Evolutionary conservation across 495 filamentous ascomycete genomes (phyloP).

Genomic region (Clohesyomyces aquaticus): DNA sequence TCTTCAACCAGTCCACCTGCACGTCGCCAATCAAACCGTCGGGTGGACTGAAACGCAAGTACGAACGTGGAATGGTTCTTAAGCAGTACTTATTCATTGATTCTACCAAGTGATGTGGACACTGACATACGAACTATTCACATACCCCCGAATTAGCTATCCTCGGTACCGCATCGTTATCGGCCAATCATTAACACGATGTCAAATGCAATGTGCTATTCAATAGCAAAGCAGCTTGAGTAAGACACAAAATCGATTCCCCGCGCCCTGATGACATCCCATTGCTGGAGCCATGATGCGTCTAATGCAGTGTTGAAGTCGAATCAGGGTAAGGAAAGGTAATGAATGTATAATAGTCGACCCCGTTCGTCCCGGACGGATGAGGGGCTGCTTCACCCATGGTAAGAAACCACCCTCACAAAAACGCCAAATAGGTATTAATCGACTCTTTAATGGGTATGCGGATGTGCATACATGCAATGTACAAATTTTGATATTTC

Average conservation of each 20-base stretch:
- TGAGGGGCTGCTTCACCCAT: too few species aligned
- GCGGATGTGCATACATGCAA: too few species aligned
- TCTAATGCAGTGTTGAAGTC: slow-evolving; percentile 21
- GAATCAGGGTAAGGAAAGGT: slow-evolving; percentile 7
- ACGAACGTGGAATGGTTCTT: background rate
- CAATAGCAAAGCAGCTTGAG: background rate
- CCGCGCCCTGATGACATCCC: slow-evolving; percentile 2
- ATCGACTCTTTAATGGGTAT: too few species aligned
- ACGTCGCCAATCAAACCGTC: too few species aligned
- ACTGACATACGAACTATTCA: too few species aligned
- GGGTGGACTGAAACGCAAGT: too few species aligned
- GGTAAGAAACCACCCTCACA: background rate
- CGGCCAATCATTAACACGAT: too few species aligned
- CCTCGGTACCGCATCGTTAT: too few species aligned
- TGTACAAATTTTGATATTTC: background rate
- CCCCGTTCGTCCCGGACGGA: background rate
- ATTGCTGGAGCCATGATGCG: slow-evolving; percentile 11
- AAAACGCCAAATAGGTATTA: slow-evolving; percentile 5
- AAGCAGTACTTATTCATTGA: background rate
- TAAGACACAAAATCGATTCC: background rate
- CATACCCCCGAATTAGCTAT: too few species aligned
- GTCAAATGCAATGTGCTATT: background rate
- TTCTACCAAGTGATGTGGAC: too few species aligned
- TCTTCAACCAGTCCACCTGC: too few species aligned
- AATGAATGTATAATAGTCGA: slow-evolving; percentile 12